phyloP scores from a whole-genome alignment of 2,329 filamentous ascomycete species.

The Fusarium cicatricum region DNA sequence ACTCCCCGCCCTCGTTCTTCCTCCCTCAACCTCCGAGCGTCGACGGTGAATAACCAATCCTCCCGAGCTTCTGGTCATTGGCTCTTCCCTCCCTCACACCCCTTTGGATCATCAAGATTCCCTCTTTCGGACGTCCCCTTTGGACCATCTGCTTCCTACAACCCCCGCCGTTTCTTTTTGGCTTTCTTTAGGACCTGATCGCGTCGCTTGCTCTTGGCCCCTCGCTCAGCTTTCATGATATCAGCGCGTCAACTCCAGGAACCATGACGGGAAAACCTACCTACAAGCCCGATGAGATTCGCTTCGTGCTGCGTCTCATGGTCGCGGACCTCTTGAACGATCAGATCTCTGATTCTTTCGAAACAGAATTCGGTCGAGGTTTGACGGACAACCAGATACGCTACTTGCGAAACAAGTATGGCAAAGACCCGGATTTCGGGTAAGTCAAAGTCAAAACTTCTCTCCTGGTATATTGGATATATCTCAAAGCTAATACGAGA shows the following conservation, averaged over 20 bases:
- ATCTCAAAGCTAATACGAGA: neutral
- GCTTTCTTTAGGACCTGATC: neutral
- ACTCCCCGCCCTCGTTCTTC: neutral
- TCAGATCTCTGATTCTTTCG: conserved; percentile 42
- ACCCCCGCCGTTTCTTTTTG: neutral
- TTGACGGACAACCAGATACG: conserved; percentile 49
- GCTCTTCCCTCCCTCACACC: neutral
- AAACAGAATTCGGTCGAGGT: conserved; percentile 39
- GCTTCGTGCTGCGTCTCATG: conserved; percentile 45
- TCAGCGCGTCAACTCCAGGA: neutral
- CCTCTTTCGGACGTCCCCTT: neutral
- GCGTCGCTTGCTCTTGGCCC: neutral
- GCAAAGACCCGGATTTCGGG: conserved; percentile 50
- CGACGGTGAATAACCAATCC: conserved; percentile 15
- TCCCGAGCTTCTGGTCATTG: neutral
- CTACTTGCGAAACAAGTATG: conserved; percentile 53
- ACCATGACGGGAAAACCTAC: conserved; percentile 42
- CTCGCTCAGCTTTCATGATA: neutral
- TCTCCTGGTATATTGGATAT: neutral
- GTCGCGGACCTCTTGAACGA: conserved; percentile 38
- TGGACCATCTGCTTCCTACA: neutral
- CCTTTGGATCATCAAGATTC: neutral
- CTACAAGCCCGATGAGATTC: conserved; percentile 48
- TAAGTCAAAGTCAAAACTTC: conserved; percentile 34
- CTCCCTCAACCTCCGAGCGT: neutral